These are phyloP conservation scores for Fraxinus greggii DNA, from an alignment of 305 asterid genomes.

Conservation along the genomic window DNA sequence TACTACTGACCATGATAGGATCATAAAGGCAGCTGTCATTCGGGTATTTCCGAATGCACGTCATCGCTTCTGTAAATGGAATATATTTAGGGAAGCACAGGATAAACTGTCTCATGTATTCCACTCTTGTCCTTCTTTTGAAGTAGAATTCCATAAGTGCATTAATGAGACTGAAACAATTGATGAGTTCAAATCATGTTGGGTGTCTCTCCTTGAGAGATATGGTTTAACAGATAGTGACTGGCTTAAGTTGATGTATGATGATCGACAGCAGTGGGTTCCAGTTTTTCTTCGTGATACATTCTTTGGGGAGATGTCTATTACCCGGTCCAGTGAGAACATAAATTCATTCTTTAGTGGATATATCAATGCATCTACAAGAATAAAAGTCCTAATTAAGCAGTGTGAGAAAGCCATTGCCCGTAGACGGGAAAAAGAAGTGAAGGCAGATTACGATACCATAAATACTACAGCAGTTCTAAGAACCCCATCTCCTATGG, in stretches of 20 bases:
- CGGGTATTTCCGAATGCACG: slow-evolving; percentile 51
- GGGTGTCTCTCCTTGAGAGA: slow-evolving; percentile 51
- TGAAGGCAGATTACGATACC: slow-evolving; percentile 61
- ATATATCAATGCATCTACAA: slow-evolving; percentile 59
- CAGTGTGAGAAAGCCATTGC: slow-evolving; percentile 61
- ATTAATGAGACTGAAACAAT: slow-evolving; percentile 49
- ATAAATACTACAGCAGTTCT: slow-evolving; percentile 50
- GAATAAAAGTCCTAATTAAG: slow-evolving; percentile 45
- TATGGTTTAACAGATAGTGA: slow-evolving; percentile 51
- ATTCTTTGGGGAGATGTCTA: slow-evolving; percentile 62
- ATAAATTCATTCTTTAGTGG: slow-evolving; percentile 68
- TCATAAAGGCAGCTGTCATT: slow-evolving; percentile 53
- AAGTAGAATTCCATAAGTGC: slow-evolving; percentile 53
- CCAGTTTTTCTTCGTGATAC: slow-evolving; percentile 59
- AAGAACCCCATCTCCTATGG: slow-evolving; percentile 74
- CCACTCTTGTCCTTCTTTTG: slow-evolving; percentile 52
- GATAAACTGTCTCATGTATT: slow-evolving; percentile 56
- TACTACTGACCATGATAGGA: slow-evolving; percentile 60
- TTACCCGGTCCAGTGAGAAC: slow-evolving; percentile 49
- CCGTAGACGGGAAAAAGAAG: slow-evolving; percentile 69
- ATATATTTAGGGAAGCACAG: slow-evolving; percentile 61
- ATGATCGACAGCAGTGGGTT: slow-evolving; percentile 58
- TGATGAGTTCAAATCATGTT: slow-evolving; percentile 58
- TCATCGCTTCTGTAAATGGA: slow-evolving; percentile 69
- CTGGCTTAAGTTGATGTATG: slow-evolving; percentile 52